Conservation (phyloP, 2,329 filamentous ascomycete species). For the Cryphonectria japonica region DNA sequence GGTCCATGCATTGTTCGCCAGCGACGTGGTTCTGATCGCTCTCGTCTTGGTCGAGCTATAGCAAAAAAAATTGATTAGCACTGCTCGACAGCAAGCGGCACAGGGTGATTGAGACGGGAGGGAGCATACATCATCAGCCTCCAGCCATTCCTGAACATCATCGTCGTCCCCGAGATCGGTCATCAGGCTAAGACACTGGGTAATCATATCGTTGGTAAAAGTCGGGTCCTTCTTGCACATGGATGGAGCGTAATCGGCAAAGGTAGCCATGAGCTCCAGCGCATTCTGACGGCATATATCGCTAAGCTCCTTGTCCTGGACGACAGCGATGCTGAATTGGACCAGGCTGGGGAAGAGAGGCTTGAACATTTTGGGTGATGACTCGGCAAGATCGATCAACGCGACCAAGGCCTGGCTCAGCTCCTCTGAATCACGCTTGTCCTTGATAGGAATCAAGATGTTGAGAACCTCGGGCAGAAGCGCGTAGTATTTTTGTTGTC, state of each 20-base stretch:
- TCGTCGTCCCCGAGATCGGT: conserved; percentile 94
- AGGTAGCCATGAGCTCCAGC: conserved; percentile 95
- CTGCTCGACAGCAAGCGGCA: background rate
- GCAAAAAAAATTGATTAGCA: conserved; percentile 35
- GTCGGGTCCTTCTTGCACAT: conserved; percentile 95
- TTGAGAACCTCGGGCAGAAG: conserved; percentile 92
- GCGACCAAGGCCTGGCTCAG: conserved; percentile 88
- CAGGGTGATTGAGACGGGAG: conserved; percentile 30
- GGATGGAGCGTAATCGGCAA: conserved; percentile 89
- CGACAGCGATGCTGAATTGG: conserved; percentile 88
- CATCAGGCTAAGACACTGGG: conserved; percentile 96
- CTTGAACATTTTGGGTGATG: conserved; percentile 98
- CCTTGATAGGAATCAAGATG: conserved; percentile 91
- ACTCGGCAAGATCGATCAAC: conserved; percentile 91
- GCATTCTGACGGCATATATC: conserved; percentile 93
- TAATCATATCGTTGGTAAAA: conserved; percentile 96
- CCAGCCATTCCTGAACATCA: conserved; percentile 91
- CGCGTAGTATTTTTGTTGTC: conserved; percentile 82
- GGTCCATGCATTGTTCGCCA: conserved; percentile 97
- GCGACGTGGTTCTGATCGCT: conserved; percentile 97
- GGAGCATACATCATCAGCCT: conserved; percentile 77
- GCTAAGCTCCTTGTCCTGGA: conserved; percentile 92
- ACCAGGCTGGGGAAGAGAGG: conserved; percentile 90
- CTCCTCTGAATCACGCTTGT: conserved; percentile 86
- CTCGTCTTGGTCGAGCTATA: conserved; percentile 86